Evolutionary conservation across 257 asterid genomes (phyloP).

Genomic region (Solanum appendiculatum): DNA sequence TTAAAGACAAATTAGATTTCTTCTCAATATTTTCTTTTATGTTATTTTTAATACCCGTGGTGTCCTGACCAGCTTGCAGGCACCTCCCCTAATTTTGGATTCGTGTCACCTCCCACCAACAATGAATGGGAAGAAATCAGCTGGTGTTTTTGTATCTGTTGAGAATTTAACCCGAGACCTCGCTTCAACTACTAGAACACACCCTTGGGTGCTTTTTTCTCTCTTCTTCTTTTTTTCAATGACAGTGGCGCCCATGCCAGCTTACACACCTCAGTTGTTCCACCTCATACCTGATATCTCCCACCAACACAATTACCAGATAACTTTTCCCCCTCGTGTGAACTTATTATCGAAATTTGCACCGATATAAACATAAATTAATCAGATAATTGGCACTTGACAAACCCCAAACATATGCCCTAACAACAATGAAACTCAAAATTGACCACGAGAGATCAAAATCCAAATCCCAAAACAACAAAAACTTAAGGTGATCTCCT

Average conservation of each 20-base stretch:
- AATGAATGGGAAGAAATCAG: background rate
- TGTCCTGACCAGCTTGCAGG: background rate
- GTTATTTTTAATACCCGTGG: background rate
- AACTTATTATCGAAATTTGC: background rate
- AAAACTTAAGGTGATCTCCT: background rate
- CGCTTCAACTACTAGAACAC: background rate
- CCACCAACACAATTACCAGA: background rate
- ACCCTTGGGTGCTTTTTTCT: background rate
- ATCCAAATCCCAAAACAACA: background rate
- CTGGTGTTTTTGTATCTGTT: background rate
- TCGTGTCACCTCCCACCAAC: background rate
- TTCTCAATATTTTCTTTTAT: background rate
- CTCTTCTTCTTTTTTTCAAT: background rate
- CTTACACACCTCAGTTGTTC: background rate
- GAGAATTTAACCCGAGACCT: background rate
- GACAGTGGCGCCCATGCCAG: background rate
- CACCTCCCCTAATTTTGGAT: background rate
- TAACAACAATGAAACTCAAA: background rate
- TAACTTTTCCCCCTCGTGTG: background rate
- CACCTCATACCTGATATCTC: background rate
- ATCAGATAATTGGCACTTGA: background rate
- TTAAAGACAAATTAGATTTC: background rate
- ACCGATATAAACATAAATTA: background rate
- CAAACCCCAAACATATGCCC: background rate
- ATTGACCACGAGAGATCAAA: background rate